A percentile compares a stretch with the other conserved stretches of the same genome.
Conservation (phyloP, 2,329 filamentous ascomycete species). For the Sclerotinia trifoliorum region DNA sequence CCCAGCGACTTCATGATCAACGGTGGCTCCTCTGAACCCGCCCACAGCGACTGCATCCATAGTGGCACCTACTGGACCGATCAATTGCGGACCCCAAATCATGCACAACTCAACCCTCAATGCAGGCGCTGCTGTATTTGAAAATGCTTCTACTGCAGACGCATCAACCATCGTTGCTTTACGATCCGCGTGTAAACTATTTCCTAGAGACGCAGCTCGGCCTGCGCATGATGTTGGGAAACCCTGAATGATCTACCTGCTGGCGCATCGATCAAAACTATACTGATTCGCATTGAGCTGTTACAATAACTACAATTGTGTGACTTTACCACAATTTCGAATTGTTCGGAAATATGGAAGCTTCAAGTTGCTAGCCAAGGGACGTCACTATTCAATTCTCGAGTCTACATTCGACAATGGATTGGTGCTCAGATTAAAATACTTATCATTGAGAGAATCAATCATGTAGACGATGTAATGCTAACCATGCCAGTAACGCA, state of each 20-base stretch:
- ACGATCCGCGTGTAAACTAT: slow-evolving; percentile 27
- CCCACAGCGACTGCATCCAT: neutral
- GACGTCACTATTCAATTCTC: too few relatives aligned
- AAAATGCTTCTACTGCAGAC: slow-evolving; percentile 5
- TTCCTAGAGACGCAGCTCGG: slow-evolving; percentile 43
- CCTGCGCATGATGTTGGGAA: slow-evolving; percentile 49
- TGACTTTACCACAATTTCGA: neutral
- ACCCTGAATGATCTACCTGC: slow-evolving; percentile 47
- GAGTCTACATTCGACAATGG: neutral
- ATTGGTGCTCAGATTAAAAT: too few relatives aligned
- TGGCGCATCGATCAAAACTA: slow-evolving; percentile 46
- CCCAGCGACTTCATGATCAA: neutral
- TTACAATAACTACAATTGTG: slow-evolving; percentile 2
- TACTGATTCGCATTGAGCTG: slow-evolving; percentile 43
- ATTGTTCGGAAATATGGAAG: neutral
- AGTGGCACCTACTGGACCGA: neutral
- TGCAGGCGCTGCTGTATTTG: slow-evolving; percentile 13
- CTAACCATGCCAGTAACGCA: slow-evolving; percentile 39
- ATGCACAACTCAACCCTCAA: slow-evolving; percentile 14
- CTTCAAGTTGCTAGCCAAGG: neutral
- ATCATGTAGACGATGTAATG: slow-evolving; percentile 37
- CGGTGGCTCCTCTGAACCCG: neutral
- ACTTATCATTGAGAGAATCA: too few relatives aligned
- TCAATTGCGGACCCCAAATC: neutral
- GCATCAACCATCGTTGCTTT: neutral